Evolutionary conservation across 2,329 filamentous ascomycete genomes (phyloP).

Genomic region (Fusarium guadeloupense): DNA sequence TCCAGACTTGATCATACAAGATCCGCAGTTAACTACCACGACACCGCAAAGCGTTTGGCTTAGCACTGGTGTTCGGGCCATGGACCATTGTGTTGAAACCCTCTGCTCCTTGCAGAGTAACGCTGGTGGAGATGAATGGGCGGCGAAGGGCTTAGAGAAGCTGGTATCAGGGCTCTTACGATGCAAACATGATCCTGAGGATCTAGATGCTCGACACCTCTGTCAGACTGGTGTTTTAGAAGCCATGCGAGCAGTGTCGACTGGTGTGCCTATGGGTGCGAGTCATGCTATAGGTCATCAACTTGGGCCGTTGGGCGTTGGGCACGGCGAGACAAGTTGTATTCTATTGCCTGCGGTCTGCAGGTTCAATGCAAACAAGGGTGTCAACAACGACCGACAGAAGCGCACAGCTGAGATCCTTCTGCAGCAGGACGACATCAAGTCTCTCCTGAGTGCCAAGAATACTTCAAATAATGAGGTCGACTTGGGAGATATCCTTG

Average conservation of each 20-base stretch:
- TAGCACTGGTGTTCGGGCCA: not conserved
- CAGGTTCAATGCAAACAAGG: slow-evolving; percentile 2
- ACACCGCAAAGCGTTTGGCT: slow-evolving; percentile 8
- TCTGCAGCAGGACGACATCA: not conserved
- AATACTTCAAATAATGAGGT: not conserved
- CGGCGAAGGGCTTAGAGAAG: not conserved
- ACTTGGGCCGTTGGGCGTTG: slow-evolving; percentile 6
- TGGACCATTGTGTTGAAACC: slow-evolving; percentile 11
- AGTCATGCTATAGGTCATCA: slow-evolving; percentile 23
- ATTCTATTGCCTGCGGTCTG: slow-evolving; percentile 15
- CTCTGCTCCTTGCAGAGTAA: slow-evolving; percentile 13
- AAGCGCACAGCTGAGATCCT: not conserved
- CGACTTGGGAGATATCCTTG: slow-evolving; percentile 3
- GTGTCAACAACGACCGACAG: not conserved
- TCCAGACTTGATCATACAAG: slow-evolving; percentile 1
- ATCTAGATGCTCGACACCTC: slow-evolving; percentile 8
- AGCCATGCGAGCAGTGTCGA: slow-evolving; percentile 14
- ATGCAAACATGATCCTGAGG: not conserved
- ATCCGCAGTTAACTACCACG: slow-evolving; percentile 2
- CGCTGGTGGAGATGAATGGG: not conserved
- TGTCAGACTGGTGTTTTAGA: slow-evolving; percentile 3
- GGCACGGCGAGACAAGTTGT: slow-evolving; percentile 14
- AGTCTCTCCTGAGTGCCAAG: not conserved
- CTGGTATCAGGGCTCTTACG: not conserved
- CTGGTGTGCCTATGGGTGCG: slow-evolving; percentile 7